A percentile compares a stretch with the other conserved stretches of the same genome.
Evolutionary conservation across 257 asterid species (phyloP).

Genomic region (Fraxinus quadrangulata): DNA sequence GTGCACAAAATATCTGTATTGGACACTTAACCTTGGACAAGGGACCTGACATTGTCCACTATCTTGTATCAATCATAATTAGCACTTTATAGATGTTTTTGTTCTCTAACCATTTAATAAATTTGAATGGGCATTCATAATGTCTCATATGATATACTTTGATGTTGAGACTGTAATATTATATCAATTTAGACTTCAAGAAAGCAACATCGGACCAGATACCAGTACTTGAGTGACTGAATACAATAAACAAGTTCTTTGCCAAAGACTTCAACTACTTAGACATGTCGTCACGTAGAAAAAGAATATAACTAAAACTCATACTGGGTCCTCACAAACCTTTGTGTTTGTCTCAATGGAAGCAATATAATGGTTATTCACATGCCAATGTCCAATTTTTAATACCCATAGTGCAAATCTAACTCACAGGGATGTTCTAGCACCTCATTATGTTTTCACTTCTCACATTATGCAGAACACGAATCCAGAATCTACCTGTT

Average conservation of each 20-base stretch:
- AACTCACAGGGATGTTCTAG: conserved; percentile 4
- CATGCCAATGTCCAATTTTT: neutral
- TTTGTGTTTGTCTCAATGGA: neutral
- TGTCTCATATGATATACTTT: neutral
- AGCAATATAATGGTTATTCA: neutral
- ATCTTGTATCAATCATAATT: neutral
- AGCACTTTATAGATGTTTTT: neutral
- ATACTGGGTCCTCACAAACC: neutral
- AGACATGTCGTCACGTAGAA: neutral
- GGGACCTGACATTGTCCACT: neutral
- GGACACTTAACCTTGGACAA: neutral
- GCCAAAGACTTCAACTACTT: neutral
- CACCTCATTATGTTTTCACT: conserved; percentile 3
- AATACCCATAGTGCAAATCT: neutral
- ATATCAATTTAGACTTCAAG: neutral
- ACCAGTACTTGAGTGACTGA: neutral
- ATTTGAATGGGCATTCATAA: neutral
- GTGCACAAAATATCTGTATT: neutral
- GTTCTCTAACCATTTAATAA: neutral
- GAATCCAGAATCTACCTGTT: conserved; percentile 20
- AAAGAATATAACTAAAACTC: neutral
- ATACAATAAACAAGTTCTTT: neutral
- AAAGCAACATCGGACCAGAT: neutral
- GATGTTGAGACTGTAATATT: neutral
- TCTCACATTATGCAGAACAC: conserved; percentile 14